Evolutionary conservation across 495 filamentous ascomycete species (phyloP).

Genomic region (Penicillium fimorum): DNA sequence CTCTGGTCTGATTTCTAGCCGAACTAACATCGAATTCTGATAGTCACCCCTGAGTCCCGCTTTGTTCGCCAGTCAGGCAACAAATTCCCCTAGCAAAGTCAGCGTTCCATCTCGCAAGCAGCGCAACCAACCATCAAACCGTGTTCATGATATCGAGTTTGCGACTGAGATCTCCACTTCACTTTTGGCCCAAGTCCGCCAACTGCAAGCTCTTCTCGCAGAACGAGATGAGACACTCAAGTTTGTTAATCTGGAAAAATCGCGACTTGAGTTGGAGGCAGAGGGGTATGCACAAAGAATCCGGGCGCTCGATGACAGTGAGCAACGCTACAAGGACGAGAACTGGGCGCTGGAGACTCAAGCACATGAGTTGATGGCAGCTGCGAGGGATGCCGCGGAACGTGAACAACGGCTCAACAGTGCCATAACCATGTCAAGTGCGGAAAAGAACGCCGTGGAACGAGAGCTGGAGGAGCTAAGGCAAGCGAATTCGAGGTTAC

Average conservation of each 20-base stretch:
- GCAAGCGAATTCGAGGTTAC: constrained; percentile 68
- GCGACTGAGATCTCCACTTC: constrained; percentile 93
- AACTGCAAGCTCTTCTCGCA: constrained; percentile 75
- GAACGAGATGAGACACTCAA: constrained; percentile 87
- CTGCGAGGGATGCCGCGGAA: constrained; percentile 67
- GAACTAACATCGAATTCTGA: constrained; percentile 16
- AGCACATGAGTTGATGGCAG: constrained; percentile 73
- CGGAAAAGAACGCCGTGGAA: constrained; percentile 74
- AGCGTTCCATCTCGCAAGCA: constrained; percentile 79
- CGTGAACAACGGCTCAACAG: constrained; percentile 78
- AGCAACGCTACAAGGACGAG: constrained; percentile 93
- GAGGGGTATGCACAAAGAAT: constrained; percentile 77
- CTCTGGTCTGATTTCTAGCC: neutral
- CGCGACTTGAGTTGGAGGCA: constrained; percentile 74
- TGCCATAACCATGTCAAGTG: constrained; percentile 59
- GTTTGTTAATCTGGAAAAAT: constrained; percentile 67
- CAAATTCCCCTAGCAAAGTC: constrained; percentile 84
- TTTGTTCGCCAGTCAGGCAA: constrained; percentile 81
- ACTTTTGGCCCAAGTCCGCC: constrained; percentile 82
- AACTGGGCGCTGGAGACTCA: constrained; percentile 95
- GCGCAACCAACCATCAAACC: constrained; percentile 82
- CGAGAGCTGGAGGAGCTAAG: constrained; percentile 87
- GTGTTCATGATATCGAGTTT: constrained; percentile 92
- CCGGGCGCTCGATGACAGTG: constrained; percentile 81
- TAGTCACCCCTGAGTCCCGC: constrained; percentile 72